phyloP scores from a whole-genome alignment of 2,329 filamentous ascomycete species.

The Eutypa lata region DNA sequence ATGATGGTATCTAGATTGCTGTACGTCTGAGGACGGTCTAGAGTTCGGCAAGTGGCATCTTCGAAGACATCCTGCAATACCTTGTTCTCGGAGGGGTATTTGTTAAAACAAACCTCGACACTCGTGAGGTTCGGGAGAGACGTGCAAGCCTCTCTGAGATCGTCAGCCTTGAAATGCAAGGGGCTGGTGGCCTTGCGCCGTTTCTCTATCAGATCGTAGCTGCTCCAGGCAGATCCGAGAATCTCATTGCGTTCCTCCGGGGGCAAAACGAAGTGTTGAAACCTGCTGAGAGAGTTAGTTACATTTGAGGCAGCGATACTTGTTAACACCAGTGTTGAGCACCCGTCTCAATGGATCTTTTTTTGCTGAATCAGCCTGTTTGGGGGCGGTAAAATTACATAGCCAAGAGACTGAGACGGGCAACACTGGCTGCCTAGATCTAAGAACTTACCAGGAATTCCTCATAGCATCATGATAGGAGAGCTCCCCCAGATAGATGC shows the following conservation, averaged over 20 bases:
- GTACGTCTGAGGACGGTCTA: conserved; percentile 35
- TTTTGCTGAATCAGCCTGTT: background rate
- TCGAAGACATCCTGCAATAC: conserved; percentile 35
- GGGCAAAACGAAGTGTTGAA: conserved; percentile 35
- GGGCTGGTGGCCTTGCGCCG: conserved; percentile 31
- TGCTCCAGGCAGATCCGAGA: conserved; percentile 33
- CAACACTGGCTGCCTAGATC: background rate
- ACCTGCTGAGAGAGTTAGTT: conserved; percentile 17
- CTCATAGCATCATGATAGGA: conserved; percentile 36
- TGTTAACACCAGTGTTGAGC: background rate
- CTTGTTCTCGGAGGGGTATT: conserved; percentile 36
- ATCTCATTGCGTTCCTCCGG: conserved; percentile 33
- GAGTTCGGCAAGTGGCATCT: conserved; percentile 36
- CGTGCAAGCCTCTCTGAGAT: conserved; percentile 36
- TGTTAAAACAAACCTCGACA: conserved; percentile 39
- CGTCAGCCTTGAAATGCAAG: conserved; percentile 32
- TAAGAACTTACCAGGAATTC: conserved; percentile 23
- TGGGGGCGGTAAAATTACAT: background rate
- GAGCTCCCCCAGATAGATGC: conserved; percentile 43
- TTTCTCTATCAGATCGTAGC: conserved; percentile 34
- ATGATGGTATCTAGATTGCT: conserved; percentile 38
- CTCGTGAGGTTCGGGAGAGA: conserved; percentile 36
- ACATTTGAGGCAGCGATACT: conserved; percentile 2
- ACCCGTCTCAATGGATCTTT: background rate
- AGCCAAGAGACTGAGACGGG: background rate